phyloP scores from a whole-genome alignment of 331 rosid genomes.

The Malus hybrid region DNA sequence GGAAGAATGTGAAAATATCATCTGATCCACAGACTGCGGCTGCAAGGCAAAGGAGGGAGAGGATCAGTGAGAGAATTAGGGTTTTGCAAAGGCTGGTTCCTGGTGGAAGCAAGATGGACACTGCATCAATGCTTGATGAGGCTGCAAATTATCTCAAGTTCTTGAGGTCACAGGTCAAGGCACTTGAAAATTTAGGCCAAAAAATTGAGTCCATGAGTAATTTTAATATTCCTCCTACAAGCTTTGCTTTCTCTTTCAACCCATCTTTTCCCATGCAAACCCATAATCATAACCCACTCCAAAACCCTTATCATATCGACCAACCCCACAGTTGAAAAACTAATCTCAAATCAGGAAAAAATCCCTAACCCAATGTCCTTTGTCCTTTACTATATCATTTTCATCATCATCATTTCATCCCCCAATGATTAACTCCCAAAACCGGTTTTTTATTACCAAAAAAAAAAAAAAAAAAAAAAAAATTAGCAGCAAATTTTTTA shows the following conservation, averaged over 20 bases:
- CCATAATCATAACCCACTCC: conserved; percentile 19
- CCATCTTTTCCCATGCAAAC: conserved; percentile 71
- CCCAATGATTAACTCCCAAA: conserved; percentile 35
- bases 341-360: background rate
- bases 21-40: conserved; percentile 80
- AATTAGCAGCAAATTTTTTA: conserved; percentile 1
- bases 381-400: conserved; percentile 19
- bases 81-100: conserved; percentile 82
- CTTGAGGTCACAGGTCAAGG: conserved; percentile 72
- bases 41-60: conserved; percentile 80
- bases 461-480: background rate
- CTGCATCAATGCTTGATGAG: conserved; percentile 86
- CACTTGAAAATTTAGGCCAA: conserved; percentile 64
- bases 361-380: conserved; percentile 2
- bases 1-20: conserved; percentile 68
- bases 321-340: conserved; percentile 20
- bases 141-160: conserved; percentile 86
- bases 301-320: conserved; percentile 34
- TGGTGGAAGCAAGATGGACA: conserved; percentile 95
- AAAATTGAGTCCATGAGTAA: conserved; percentile 49
- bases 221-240: conserved; percentile 35
- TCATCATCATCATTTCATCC: conserved; percentile 25
- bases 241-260: conserved; percentile 75
- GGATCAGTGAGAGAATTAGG: conserved; percentile 72
- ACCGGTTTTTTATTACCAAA: conserved; percentile 18